Evolutionary conservation across 768 basidiomycete species (phyloP).

Genomic region (Lentinus tigrinus): DNA sequence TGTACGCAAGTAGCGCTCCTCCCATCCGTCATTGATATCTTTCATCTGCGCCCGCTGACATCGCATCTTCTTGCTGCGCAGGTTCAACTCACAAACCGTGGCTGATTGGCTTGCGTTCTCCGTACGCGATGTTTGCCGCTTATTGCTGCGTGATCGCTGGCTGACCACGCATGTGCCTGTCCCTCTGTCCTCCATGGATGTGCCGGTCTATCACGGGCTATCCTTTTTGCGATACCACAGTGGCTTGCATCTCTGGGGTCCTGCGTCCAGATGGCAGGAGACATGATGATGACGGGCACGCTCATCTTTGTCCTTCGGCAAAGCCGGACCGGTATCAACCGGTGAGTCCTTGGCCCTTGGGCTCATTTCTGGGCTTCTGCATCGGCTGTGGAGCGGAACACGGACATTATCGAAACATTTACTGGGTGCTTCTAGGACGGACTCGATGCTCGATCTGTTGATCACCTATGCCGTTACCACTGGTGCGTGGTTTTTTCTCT

Average conservation of each 20-base stretch:
- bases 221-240: too few relatives aligned
- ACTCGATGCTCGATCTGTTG: slow-evolving; percentile 1
- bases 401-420: background rate
- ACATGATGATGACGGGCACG: background rate
- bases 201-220: background rate
- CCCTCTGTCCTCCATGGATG: background rate
- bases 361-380: too few relatives aligned
- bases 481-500: background rate
- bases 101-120: background rate
- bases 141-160: too few relatives aligned
- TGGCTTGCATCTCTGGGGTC: slow-evolving; percentile 4
- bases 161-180: too few relatives aligned
- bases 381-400: background rate
- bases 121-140: background rate
- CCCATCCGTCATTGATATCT: background rate
- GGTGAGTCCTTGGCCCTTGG: background rate
- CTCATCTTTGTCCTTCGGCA: slow-evolving; percentile 1
- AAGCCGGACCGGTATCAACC: background rate
- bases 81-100: background rate
- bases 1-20: background rate
- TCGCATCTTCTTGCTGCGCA: background rate
- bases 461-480: slow-evolving; percentile 4
- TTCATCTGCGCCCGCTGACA: background rate
- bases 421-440: background rate
- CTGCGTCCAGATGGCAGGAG: background rate